Evolutionary conservation across 2,329 filamentous ascomycete genomes (phyloP).

Genomic region (Pestalotiopsis sp.): DNA sequence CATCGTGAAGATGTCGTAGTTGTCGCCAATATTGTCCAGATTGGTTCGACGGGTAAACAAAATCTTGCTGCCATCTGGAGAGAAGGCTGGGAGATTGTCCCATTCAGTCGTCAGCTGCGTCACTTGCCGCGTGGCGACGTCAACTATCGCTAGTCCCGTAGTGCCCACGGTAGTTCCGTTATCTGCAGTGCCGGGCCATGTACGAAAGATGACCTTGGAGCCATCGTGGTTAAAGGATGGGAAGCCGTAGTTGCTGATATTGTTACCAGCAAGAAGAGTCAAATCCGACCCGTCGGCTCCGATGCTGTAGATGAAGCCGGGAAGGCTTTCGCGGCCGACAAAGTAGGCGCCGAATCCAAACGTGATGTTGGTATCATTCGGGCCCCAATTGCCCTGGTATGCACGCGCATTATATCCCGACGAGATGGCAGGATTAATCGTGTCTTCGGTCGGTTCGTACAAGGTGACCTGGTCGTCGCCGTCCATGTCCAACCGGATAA

Average conservation of each 20-base stretch:
- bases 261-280: neutral
- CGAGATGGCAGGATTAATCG: neutral
- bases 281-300: neutral
- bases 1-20: conserved; percentile 1
- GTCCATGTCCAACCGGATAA: neutral
- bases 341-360: neutral
- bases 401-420: neutral
- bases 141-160: neutral
- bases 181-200: neutral
- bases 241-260: neutral
- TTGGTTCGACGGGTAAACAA: conserved; percentile 1
- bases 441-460: neutral
- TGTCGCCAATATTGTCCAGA: neutral
- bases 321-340: neutral
- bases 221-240: neutral
- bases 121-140: neutral
- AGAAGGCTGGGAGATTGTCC: neutral
- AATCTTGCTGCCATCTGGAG: neutral
- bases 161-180: neutral
- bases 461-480: neutral
- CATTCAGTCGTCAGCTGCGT: neutral
- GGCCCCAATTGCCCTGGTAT: neutral
- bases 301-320: neutral
- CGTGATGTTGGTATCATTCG: neutral
- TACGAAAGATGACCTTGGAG: neutral